phyloP scores from a whole-genome alignment of 257 asterid genomes.

The Striga asiatica region DNA sequence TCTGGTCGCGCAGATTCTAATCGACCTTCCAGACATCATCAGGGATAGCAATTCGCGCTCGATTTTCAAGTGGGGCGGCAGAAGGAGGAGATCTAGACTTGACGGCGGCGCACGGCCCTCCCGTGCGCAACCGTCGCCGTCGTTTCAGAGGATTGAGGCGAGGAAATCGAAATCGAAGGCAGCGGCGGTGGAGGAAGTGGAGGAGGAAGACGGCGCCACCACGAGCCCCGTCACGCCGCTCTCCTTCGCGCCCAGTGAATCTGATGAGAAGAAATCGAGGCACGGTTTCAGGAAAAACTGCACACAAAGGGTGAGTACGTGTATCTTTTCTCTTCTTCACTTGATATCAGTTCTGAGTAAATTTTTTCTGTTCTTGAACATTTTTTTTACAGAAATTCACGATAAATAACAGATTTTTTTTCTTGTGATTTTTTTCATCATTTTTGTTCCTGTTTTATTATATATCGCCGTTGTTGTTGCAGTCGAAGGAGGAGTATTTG shows the following conservation, averaged over 20 bases:
- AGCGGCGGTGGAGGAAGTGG: constrained; percentile 7
- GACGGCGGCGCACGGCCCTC: background rate
- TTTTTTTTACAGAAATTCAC: no score
- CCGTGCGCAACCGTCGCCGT: background rate
- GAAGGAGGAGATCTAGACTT: constrained; percentile 32
- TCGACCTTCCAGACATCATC: constrained; percentile 21
- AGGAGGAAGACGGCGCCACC: constrained; percentile 10
- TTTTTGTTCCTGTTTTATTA: background rate
- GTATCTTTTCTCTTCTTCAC: background rate
- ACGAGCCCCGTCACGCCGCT: constrained; percentile 60
- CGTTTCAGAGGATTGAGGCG: background rate
- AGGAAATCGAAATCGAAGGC: constrained; percentile 12
- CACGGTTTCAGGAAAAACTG: constrained; percentile 10
- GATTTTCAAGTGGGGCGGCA: constrained; percentile 25
- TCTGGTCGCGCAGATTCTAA: constrained; percentile 29
- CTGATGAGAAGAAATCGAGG: constrained; percentile 32
- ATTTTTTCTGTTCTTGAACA: background rate
- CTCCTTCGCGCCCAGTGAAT: constrained; percentile 38
- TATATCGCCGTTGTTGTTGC: constrained; percentile 8
- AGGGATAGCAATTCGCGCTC: background rate
- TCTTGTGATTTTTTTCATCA: background rate
- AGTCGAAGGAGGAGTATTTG: constrained; percentile 31
- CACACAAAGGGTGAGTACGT: constrained; percentile 33
- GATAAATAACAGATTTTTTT: background rate
- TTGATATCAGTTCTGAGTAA: background rate